Conservation (phyloP, 2,329 filamentous ascomycete species). For the Colletotrichum caudatum region DNA sequence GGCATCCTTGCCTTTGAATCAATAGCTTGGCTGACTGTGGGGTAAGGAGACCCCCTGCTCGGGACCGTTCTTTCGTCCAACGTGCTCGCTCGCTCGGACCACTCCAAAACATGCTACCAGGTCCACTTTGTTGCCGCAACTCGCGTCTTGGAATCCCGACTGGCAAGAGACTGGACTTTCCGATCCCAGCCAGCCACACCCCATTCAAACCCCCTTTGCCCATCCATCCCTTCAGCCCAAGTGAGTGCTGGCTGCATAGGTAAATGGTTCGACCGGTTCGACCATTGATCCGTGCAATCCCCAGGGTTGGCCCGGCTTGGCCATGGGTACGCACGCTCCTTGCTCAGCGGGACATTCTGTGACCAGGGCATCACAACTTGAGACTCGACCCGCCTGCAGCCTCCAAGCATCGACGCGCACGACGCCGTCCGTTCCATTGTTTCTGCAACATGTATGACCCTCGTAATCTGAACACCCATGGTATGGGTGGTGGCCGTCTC, state of each 20-base stretch:
- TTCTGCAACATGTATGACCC: conserved; percentile 40
- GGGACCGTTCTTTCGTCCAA: conserved; percentile 30
- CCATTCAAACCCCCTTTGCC: conserved; percentile 4
- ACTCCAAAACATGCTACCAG: conserved; percentile 38
- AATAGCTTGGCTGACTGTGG: conserved; percentile 29
- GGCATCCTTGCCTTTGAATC: conserved; percentile 37
- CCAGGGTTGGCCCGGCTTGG: conserved; percentile 28
- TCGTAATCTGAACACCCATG: conserved; percentile 17
- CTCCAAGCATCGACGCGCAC: conserved; percentile 39
- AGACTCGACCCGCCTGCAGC: conserved; percentile 37
- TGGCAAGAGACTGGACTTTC: conserved; percentile 22
- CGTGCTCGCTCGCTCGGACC: conserved; percentile 29
- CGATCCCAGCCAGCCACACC: conserved; percentile 17
- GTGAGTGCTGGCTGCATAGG: not conserved
- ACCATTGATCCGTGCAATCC: conserved; percentile 14
- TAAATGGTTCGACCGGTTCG: conserved; percentile 33
- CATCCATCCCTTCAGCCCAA: conserved; percentile 4
- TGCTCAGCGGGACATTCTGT: conserved; percentile 35
- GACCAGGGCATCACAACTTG: conserved; percentile 41
- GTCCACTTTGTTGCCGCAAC: conserved; percentile 38
- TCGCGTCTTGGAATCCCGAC: conserved; percentile 35
- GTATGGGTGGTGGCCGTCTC: conserved; percentile 18
- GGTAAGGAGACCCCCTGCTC: conserved; percentile 37
- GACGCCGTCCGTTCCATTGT: conserved; percentile 41
- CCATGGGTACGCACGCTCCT: conserved; percentile 40